A percentile compares a stretch with the other conserved stretches of the same genome.
Conservation (phyloP, 1,139 yeast genomes). For the Kluyveromyces sp. region DNA sequence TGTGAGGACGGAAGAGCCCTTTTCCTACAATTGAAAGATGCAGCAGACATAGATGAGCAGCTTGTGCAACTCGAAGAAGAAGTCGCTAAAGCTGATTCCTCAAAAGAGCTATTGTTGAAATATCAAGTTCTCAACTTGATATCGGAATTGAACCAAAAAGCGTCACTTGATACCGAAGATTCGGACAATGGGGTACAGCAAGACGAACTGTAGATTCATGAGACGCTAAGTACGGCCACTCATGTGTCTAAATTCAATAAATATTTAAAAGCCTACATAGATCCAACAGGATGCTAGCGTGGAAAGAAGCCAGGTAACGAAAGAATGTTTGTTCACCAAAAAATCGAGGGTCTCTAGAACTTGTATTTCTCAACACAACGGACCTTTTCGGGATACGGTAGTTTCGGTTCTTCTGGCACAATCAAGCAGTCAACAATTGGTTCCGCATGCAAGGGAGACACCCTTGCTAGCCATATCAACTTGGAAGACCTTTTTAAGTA, state of each 20-base stretch:
- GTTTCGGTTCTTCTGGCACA: conserved; percentile 23
- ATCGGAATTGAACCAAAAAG: neutral
- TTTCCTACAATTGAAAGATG: conserved; percentile 1
- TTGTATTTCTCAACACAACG: conserved; percentile 30
- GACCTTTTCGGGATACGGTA: conserved; percentile 31
- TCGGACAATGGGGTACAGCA: neutral
- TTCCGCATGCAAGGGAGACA: conserved; percentile 67
- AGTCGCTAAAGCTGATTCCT: neutral
- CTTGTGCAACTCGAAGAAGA: conserved; percentile 5
- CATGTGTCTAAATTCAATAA: too few relatives aligned
- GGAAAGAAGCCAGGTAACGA: too few relatives aligned
- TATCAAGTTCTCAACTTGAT: neutral
- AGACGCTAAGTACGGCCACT: too few relatives aligned
- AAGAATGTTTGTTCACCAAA: too few relatives aligned
- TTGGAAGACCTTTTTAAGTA: conserved; percentile 62
- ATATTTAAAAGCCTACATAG: too few relatives aligned
- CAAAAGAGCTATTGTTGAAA: conserved; percentile 4
- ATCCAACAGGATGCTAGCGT: too few relatives aligned
- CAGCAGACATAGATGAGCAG: conserved; percentile 4
- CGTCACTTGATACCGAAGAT: neutral
- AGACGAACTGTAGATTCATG: neutral
- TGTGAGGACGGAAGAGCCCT: conserved; percentile 6
- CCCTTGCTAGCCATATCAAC: conserved; percentile 82
- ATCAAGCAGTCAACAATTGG: conserved; percentile 59
- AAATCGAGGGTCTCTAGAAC: too few relatives aligned